Evolutionary conservation across 1,284 basidiomycete species (phyloP), one percentile per base, ranked within the genome.

Genomic region (Vanrija humicola): DNA sequence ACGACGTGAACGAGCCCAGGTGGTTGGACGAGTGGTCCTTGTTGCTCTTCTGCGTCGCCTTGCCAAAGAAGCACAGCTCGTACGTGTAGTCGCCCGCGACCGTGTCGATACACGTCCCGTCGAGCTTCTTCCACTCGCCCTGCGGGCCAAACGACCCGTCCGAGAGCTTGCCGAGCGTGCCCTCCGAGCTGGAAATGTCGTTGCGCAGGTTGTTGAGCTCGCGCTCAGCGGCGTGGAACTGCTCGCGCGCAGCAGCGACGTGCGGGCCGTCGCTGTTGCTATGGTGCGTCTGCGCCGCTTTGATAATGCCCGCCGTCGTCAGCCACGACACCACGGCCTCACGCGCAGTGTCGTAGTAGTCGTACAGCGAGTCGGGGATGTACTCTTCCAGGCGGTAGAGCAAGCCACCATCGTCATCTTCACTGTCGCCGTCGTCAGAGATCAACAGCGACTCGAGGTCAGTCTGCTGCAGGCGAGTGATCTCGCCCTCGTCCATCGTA

Each of bases 101-200:
- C 66, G 86, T 87, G 65, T 85, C 83, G 21, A 98, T 75, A 68
- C 95, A 98, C 5, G 82, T 80, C 9, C 83, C 82, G 38, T 96
- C 88, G 12, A 98, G 82, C 77, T 95, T 93, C 80, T 95, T 95
- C 89, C 92, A 99, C 78, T 97, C 92, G 56, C 89, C 91, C 34
- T 91, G 82, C 0, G 78, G 75, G 8, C 95, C 95, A 69, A 87
- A 97, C 64, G 89, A 83, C 0, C 84, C 82, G 19, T 86, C 81
- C 19, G 29, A 21, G 38, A 78, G 66, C 52, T 67, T 65, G 1
- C 54, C 56, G 12, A 77, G 52, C 5, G 73, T 72, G n/a, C 60
- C 57, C 34, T 64, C 54, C 15, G 62, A 59, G 16, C 43, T 47
- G 3, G 48, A 44, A 50, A 77, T 66, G 1, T 67, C 66, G 34